Percentiles rank a stretch among this genome's conserved stretches.
These are phyloP conservation scores for Malassezia sympodialis DNA, from an alignment of 1,284 basidiomycete genomes.

Conservation along the genomic window DNA sequence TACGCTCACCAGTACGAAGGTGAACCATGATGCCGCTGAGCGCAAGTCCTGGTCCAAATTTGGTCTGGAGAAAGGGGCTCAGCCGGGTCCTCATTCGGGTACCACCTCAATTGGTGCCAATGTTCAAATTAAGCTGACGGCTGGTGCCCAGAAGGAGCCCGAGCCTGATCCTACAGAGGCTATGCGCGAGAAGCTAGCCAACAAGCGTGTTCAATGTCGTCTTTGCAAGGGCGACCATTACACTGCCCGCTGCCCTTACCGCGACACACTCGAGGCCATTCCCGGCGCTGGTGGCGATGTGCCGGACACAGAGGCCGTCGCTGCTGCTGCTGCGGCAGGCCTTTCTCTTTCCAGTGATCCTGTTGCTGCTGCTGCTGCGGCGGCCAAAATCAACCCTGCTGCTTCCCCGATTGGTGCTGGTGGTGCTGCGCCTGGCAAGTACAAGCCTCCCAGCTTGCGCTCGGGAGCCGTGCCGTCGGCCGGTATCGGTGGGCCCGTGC, in stretches of 20 bases:
- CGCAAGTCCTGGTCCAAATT: constrained; percentile 90
- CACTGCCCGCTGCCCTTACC: constrained; percentile 96
- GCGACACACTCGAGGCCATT: constrained; percentile 65
- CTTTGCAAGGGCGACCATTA: constrained; percentile 95
- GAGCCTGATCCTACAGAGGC: constrained; percentile 64
- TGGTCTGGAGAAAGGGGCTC: constrained; percentile 77
- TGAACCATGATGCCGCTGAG: constrained; percentile 85
- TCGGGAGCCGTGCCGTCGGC: constrained; percentile 56
- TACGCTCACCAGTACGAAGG: constrained; percentile 78
- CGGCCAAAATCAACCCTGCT: constrained; percentile 52
- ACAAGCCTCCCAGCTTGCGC: constrained; percentile 84
- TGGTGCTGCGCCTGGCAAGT: constrained; percentile 58
- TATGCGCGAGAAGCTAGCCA: constrained; percentile 61
- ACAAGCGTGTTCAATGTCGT: constrained; percentile 80
- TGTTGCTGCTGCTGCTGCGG: neutral
- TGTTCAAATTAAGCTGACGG: constrained; percentile 70
- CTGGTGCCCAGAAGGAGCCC: constrained; percentile 55
- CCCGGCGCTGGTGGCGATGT: constrained; percentile 54
- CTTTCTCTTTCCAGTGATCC: constrained; percentile 1
- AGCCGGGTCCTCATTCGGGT: constrained; percentile 67
- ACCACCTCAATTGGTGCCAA: constrained; percentile 95
- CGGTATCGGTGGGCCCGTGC: constrained; percentile 60
- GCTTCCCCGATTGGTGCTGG: constrained; percentile 16
- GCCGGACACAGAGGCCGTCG: constrained; percentile 20
- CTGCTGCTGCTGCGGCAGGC: constrained; percentile 9